Evolutionary conservation across 345 rosid genomes (phyloP), one percentile per base, ranked within the genome.

Genomic region (Camelina neglecta): DNA sequence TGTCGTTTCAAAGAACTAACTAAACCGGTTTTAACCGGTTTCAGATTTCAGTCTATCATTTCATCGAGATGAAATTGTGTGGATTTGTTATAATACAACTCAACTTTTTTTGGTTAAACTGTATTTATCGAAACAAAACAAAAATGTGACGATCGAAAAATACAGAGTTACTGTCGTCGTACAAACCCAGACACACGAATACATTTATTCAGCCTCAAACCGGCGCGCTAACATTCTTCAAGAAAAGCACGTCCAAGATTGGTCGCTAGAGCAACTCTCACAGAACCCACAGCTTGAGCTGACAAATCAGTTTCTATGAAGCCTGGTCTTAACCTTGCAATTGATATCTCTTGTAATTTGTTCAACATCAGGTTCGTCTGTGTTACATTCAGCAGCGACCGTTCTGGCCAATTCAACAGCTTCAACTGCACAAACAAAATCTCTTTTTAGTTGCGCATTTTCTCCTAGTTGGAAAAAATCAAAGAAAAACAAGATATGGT

Each of bases 191-290:
- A 29, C 31, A 29, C 5, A 29, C 4, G 31, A 4, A 29, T 29
- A 4, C 31, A 29, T 29, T 29, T 4, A 29, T 29, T 29, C 31
- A 29, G 72, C 33, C 42, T 56, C 72, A 6, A 3, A 1, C 33
- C 11, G 10, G 15, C 0, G 20, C 0, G 12, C 60, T 71, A 87
- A 82, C 77, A 73, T 51, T 95, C 99, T 56, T 86, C 88, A 2
- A 89, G 79, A 74, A 87, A 82, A 20, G 97, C 91, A 36, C 97
- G 97, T 26, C 97, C 97, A 6, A 92, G 92, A 77, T 88, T 95
- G 58, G 84, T 83, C 18, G 90, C 99, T 11, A 95, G 89, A 50
- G 97, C 97, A 7, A 88, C 83, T 79, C 93, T 86, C 31, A 92
- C 91, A 4, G 92, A 84, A 79, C 79, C 77, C 39, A 90, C 74